Evolutionary conservation across 176 grass and related monocot genomes (phyloP).

Genomic region (Secale cereale): DNA sequence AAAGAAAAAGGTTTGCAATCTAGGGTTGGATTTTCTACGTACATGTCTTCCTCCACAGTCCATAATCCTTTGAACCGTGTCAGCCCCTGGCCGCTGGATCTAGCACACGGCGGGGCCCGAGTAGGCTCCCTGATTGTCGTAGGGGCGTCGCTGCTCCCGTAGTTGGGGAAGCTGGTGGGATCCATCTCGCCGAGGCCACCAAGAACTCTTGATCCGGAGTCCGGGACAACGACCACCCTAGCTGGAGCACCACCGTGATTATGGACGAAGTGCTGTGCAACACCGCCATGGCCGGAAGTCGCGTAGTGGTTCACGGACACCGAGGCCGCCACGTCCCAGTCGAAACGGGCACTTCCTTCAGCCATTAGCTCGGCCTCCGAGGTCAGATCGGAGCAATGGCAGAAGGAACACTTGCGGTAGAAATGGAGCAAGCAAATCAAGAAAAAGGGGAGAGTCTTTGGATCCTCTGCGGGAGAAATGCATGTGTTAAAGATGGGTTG

Average conservation of each 20-base stretch:
- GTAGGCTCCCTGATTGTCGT: not conserved
- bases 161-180: not conserved
- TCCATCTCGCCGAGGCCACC: not conserved
- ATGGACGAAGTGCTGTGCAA: not conserved
- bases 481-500: not conserved
- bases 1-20: not conserved
- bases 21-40: conserved; percentile 18
- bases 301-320: not conserved
- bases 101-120: not conserved
- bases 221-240: not conserved
- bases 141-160: not conserved
- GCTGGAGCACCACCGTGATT: not conserved
- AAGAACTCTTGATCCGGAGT: not conserved
- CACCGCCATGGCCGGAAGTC: not conserved
- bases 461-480: not conserved
- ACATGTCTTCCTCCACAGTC: conserved; percentile 58
- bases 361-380: not conserved
- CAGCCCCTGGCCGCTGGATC: not conserved
- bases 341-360: not conserved
- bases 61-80: conserved; percentile 38
- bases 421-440: not conserved
- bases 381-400: not conserved
- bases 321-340: not conserved
- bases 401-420: not conserved
- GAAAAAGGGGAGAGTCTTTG: not conserved